Conservation (phyloP, 768 basidiomycete genomes). For the Macrolepiota fuliginosa region DNA sequence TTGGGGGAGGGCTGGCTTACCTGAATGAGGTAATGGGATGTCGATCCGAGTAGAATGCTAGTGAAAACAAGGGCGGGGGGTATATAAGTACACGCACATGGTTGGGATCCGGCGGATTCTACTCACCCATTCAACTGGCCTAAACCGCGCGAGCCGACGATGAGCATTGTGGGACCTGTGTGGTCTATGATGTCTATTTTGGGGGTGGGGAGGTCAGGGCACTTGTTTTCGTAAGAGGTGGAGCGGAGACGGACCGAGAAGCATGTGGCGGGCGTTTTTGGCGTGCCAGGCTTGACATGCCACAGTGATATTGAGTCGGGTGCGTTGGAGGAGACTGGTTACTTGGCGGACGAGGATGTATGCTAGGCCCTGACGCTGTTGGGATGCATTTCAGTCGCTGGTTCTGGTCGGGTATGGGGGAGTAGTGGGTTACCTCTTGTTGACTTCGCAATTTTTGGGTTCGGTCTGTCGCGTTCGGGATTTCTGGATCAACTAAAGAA, state of each 20-base stretch:
- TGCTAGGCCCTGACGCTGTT: constrained; percentile 82
- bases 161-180: constrained; percentile 85
- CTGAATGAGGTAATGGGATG: constrained; percentile 92
- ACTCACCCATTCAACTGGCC: constrained; percentile 84
- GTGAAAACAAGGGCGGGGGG: constrained; percentile 3
- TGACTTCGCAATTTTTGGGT: constrained; percentile 81
- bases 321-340: constrained; percentile 87
- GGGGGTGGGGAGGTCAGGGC: neutral
- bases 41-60: constrained; percentile 91
- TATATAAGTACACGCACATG: constrained; percentile 1
- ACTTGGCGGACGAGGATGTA: constrained; percentile 90
- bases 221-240: neutral
- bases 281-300: constrained; percentile 96
- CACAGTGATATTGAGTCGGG: constrained; percentile 81
- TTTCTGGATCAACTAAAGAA: constrained; percentile 58
- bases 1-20: constrained; percentile 28
- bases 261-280: constrained; percentile 90
- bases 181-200: constrained; percentile 77
- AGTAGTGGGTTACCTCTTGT: constrained; percentile 67
- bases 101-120: neutral
- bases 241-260: constrained; percentile 52
- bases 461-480: constrained; percentile 72
- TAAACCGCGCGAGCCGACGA: constrained; percentile 92
- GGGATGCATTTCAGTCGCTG: neutral
- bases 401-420: neutral